Evolutionary conservation across 2,329 filamentous ascomycete genomes (phyloP), one percentile per base, ranked within the genome.

Genomic region (Colletotrichum trifolii): DNA sequence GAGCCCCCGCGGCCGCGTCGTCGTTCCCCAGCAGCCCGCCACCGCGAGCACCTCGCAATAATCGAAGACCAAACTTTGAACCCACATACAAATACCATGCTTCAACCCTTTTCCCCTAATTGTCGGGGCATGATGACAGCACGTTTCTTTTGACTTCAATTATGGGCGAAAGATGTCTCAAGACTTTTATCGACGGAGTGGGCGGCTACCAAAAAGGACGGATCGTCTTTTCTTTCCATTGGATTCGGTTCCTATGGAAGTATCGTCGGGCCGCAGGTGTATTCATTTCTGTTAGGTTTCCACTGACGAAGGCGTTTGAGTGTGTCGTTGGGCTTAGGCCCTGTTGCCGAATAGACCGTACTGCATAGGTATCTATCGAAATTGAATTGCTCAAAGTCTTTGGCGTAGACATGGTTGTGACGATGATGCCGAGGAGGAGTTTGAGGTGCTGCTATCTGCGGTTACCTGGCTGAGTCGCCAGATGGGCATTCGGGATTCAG

Each of bases 1-100:
- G 63, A 71, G 69, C 54, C 67, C 69, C 3, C 57, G 65, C 38
- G 67, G 64, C 33, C 64, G 60, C 48, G 59, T 66, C 47, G 48
- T 66, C 25, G 4, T 25, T 35, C 63, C 63, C 17, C 53, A 66
- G 46, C 43, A 62, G 33, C 35, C 50, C 50, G 62, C 61, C 45
- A 54, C 62, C 9, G 57, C 57, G 35, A 61, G 57, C 57, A 35
- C 62, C 45, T 62, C 57, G 48, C 48, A 62, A 56, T 48, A 38
- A 40, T 33, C 39, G 8, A 4, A 8, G 25, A 43, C 33, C 36
- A n/a, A 42, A 17, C 45, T 6, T 25, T 10, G 25, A 54, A 11
- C 8, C 8, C 25, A 13, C 13, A 17, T 25, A 25, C 17, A 2
- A 25, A 39, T 17, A 25, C n/a, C 53, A 11, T n/a, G 17, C 12